Conservation (phyloP, 2,329 filamentous ascomycete species). For the Colletotrichum sublineola region DNA sequence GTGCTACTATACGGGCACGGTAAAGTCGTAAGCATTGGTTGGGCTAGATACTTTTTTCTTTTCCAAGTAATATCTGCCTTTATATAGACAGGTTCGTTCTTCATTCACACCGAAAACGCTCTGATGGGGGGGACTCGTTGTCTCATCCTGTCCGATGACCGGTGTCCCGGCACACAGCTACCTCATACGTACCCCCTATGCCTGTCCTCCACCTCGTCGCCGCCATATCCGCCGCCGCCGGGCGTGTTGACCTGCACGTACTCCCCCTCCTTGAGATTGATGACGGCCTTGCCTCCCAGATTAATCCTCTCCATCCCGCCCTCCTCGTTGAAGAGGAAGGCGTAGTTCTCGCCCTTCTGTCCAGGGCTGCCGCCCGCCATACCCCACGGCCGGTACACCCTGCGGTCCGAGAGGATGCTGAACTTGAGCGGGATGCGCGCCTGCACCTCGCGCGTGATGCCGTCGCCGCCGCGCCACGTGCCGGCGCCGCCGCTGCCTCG, state of each 20-base stretch:
- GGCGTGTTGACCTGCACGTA: conserved; percentile 53
- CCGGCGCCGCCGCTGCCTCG: conserved; percentile 50
- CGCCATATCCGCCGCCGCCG: conserved; percentile 51
- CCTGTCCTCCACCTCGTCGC: conserved; percentile 28
- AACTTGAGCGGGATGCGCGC: conserved; percentile 50
- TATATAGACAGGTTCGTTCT: background rate
- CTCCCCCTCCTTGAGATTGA: conserved; percentile 51
- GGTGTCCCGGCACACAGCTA: background rate
- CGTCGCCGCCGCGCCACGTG: conserved; percentile 51
- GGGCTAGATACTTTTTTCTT: background rate
- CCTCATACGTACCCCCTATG: conserved; percentile 33
- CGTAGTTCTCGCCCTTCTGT: conserved; percentile 47
- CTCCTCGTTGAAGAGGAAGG: conserved; percentile 47
- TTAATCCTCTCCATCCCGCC: conserved; percentile 48
- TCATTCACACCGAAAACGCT: background rate
- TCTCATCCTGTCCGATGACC: background rate
- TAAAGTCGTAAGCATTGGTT: background rate
- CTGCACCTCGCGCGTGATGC: conserved; percentile 53
- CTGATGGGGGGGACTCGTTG: background rate
- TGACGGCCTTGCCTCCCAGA: conserved; percentile 50
- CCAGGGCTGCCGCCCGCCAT: conserved; percentile 50
- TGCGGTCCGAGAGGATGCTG: conserved; percentile 53
- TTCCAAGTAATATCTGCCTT: background rate
- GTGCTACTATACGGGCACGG: background rate
- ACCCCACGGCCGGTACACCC: conserved; percentile 52